Percentiles rank a stretch among this genome's conserved stretches.
Evolutionary conservation across 345 rosid genomes (phyloP).

Genomic region (Populus nigra): DNA sequence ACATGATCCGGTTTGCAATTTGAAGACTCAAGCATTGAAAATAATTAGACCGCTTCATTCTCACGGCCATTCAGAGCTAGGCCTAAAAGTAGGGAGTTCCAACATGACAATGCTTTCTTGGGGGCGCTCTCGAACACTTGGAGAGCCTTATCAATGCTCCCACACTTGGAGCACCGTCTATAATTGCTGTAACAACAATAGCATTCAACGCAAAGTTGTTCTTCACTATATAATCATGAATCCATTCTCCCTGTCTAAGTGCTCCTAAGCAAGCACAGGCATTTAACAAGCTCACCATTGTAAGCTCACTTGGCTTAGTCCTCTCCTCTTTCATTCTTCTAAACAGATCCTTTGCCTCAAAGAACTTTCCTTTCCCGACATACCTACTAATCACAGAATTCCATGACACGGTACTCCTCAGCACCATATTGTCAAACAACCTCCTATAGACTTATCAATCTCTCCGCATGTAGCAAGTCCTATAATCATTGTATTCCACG

Average conservation of each 20-base stretch:
- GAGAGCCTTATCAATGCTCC: slow-evolving; percentile 48
- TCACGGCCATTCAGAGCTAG: slow-evolving; percentile 59
- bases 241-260: slow-evolving; percentile 65
- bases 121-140: slow-evolving; percentile 38
- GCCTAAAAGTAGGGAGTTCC: slow-evolving; percentile 84
- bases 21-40: slow-evolving; percentile 49
- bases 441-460: slow-evolving; percentile 45
- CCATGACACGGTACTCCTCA: slow-evolving; percentile 58
- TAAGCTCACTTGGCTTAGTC: slow-evolving; percentile 55
- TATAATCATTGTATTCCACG: slow-evolving; percentile 71
- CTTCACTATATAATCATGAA: slow-evolving; percentile 52
- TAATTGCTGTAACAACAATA: slow-evolving; percentile 57
- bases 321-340: slow-evolving; percentile 42
- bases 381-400: slow-evolving; percentile 72
- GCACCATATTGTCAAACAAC: slow-evolving; percentile 52
- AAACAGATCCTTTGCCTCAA: slow-evolving; percentile 59
- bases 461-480: slow-evolving; percentile 57
- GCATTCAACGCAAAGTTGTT: slow-evolving; percentile 46
- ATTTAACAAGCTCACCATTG: slow-evolving; percentile 74
- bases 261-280: slow-evolving; percentile 67
- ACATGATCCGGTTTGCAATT: slow-evolving; percentile 52
- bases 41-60: slow-evolving; percentile 50
- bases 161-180: slow-evolving; percentile 79
- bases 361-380: slow-evolving; percentile 53
- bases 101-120: slow-evolving; percentile 55